Conservation (phyloP, 371 early-diverging fungal genomes). For the Rhizopus arrhizus region DNA sequence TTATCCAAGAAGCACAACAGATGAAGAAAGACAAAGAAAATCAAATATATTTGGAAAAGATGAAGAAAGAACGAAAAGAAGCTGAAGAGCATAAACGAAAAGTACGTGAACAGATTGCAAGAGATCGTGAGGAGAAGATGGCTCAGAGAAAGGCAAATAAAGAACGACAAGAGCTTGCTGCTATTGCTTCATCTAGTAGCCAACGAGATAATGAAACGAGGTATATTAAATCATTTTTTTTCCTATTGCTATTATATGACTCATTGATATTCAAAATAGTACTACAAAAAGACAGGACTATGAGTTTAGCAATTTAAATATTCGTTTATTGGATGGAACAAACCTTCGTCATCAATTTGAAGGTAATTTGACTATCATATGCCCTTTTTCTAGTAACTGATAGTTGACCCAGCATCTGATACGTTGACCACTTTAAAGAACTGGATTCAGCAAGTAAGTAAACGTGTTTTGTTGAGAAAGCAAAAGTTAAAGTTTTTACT, state of each 20-base stretch:
- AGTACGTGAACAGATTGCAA: constrained; percentile 50
- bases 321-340: constrained; percentile 50
- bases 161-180: constrained; percentile 6
- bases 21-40: constrained; percentile 32
- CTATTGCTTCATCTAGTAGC: not conserved
- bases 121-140: constrained; percentile 44
- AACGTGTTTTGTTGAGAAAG: not conserved
- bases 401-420: constrained; percentile 27
- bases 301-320: constrained; percentile 36
- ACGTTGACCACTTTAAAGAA: constrained; percentile 34
- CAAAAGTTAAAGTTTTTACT: not conserved
- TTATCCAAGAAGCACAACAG: constrained; percentile 33
- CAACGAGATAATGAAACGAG: not conserved
- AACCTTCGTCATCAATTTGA: constrained; percentile 42
- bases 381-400: not conserved
- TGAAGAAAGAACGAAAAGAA: constrained; percentile 46
- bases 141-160: constrained; percentile 29
- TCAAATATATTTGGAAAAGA: constrained; percentile 39
- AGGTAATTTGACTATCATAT: constrained; percentile 21
- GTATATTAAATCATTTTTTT: not conserved
- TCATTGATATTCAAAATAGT: too few species aligned
- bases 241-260: not conserved
- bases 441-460: constrained; percentile 45
- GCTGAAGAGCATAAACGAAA: constrained; percentile 44
- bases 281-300: constrained; percentile 3